phyloP scores from a whole-genome alignment of 2,329 filamentous ascomycete genomes.

The Ceratocystis harringtonii region DNA sequence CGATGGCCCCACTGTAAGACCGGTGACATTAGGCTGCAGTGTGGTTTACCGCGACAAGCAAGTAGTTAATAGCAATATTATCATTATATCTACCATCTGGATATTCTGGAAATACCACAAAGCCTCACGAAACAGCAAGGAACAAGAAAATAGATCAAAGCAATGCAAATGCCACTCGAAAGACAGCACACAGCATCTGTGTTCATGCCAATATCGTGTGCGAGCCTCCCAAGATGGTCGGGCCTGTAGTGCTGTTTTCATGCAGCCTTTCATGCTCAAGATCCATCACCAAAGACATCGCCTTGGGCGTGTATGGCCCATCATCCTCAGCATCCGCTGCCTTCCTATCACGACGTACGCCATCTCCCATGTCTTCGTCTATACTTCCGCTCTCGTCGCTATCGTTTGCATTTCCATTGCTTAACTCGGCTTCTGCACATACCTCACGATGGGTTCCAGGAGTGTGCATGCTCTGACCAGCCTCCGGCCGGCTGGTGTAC shows the following conservation, averaged over 20 bases:
- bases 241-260: neutral
- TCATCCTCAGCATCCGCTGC: neutral
- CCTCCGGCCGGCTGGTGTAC: neutral
- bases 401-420: neutral
- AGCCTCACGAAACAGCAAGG: neutral
- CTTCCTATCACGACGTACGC: neutral
- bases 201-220: constrained; percentile 9
- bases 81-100: neutral
- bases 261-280: constrained; percentile 3
- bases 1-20: neutral
- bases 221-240: constrained; percentile 11
- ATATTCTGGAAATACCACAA: neutral
- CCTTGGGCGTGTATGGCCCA: constrained; percentile 23
- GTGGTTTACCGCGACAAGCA: neutral
- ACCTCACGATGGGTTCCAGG: neutral
- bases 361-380: neutral
- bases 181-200: neutral
- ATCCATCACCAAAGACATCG: constrained; percentile 20
- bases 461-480: neutral
- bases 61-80: neutral
- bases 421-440: too few relatives aligned
- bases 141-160: neutral
- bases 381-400: neutral
- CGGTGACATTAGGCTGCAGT: too few relatives aligned
- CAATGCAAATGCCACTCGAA: neutral